Evolutionary conservation across 2,329 filamentous ascomycete species (phyloP), one percentile per base, ranked within the genome.

Genomic region (Neonectria neomacrospora): DNA sequence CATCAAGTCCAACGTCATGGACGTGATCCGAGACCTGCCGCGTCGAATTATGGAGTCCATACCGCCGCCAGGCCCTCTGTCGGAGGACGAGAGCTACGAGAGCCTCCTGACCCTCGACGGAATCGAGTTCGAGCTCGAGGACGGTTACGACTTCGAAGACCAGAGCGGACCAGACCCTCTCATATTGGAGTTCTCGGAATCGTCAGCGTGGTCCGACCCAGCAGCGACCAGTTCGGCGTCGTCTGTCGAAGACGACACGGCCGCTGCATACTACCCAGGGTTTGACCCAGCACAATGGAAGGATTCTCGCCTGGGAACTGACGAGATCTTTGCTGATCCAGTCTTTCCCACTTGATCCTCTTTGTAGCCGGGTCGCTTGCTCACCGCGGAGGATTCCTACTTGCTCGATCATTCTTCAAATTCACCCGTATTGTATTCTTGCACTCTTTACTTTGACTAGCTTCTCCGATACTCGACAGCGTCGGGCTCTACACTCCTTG

Each of bases 41-140:
- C 54, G 61, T 18, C 63, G 59, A 1, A 50, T 65, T 47, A 52
- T 65, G 54, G 50, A 56, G 32, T 63, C 52, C 5, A 54, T 63
- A 18, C 59, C 54, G 32, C 55, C 52, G 10, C 58, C 63, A 1
- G 32, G 39, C 11, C 18, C 22, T 12, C 20, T 23, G 10, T 18
- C 58, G 3, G 32, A 47, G 8, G 48, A 58, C 3, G 37, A 65
- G 2, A 22, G 30, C 14, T 47, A 47, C 23, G 50, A 51, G 5
- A n/a, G n/a, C 18, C 45, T 63, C 10, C 32, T 18, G 8, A 18
- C 20, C 14, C 23, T 60, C 32, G 44, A 54, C 6, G 23, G 12
- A 2, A 12, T 60, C 12, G 47, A 63, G 14, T 53, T 62, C 37
- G 51, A 30, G 1, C 2, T 48, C 1, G 45, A n/a, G 5, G 56